Evolutionary conservation across 805 yeast genomes (phyloP), one percentile per base, ranked within the genome.

Genomic region (Metschnikowia similis): DNA sequence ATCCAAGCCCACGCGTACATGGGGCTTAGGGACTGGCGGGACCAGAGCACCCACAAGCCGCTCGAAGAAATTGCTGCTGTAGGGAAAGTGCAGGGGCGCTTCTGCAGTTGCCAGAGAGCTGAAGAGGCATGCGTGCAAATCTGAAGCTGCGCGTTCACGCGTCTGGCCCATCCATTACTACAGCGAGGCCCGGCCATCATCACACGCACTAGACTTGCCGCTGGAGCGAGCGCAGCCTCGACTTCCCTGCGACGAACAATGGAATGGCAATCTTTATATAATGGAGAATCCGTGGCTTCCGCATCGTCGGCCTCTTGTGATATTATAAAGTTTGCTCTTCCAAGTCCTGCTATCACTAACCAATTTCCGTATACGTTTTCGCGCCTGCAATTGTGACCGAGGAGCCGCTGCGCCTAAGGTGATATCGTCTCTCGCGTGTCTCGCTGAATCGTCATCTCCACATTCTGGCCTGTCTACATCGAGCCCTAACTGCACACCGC

Each of bases 121-220:
- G 11, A 13, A 21, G 29, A n/a, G 17, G 36, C 45, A 31, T 41
- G 36, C 37, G 34, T 41, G 37, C 29, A 32, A 41, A 41, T 41
- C 45, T 41, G 45, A 37, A 32, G 45, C 45, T 32, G 45, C 45
- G 45, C 45, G 37, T 32, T 13, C 37, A 41, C 45, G 45, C 45
- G 45, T 41, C 35, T 41, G 45, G 30, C 41, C 17, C 10, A 41
- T 14, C 17, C 44, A 31, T 41, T 41, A 21, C 37, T 14, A 11
- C 35, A 21, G 45, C n/a, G 13, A n/a, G 37, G 9, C 17, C 17
- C 28, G 45, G n/a, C 45, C 34, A 32, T 32, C 21, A 14, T 21
- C n/a, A 6, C 26, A 39, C 34, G 34, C 32, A 39, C 42, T 39
- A 39, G 6, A 41, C 45, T 28, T 41, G 32, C 45, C 36, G 28